Base-by-base conservation (phyloP, 2,329 filamentous ascomycete genomes). In the Diaporthe capsici region DNA sequence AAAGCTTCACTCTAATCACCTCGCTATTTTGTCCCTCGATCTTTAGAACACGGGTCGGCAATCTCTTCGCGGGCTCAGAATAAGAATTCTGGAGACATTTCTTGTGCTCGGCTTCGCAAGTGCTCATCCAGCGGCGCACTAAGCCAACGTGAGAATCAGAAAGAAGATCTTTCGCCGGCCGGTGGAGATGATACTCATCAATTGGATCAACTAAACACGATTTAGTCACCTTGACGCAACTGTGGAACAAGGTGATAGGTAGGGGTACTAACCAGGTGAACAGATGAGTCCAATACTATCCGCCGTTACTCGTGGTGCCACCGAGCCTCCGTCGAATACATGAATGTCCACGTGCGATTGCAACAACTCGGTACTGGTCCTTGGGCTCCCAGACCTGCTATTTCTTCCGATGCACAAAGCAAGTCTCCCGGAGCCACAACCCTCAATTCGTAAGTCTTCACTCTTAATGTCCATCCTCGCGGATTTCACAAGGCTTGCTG, bases 91-190 rank as follows among this genome's bases (percentile, higher is more conserved):
- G 12, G 17, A 34, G 20, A 39, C 71, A 67, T 31, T 42, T 65
- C 28, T 51, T 8, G n/a, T 73, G 71, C n/a, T 55, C 51, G 17
- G 60, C 44, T 34, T 61, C 47, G 22, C 71, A 73, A 28, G 28
- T 42, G 6, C 42, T 42, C 25, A 65, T 57, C 71, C 71, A 73
- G 37, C 44, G 47, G 15, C 12, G 58, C n/a, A 73, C 34, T 22
- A 61, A 42, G 57, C 34, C 5, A 25, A 61, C 3, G 34, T 61
- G 34, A 12, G 57, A 22, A 9, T 39, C 22, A 61, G 34, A 61
- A 22, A 61, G 57, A 42, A 61, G 57, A 61, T 61, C 57, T 42
- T 0, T 61, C 25, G 57, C 12, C 3, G 57, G 57, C 34, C 57
- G 8, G 34, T 61, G 4, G 15, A 39, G 1, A 61, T 61, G 34